phyloP scores from a whole-genome alignment of 1,139 yeast species.

The Pneumocystis canis region DNA sequence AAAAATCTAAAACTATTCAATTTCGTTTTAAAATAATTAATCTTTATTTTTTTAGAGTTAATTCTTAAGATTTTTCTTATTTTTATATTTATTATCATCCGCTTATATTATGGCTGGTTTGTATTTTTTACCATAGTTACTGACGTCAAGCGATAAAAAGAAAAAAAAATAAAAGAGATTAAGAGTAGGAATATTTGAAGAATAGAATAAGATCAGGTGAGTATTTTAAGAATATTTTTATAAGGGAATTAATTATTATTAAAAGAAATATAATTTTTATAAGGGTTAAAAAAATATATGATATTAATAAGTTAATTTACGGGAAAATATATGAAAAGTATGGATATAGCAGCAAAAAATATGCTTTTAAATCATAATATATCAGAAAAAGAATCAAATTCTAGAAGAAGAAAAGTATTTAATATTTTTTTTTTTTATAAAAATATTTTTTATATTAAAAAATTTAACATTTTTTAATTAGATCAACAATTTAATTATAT shows the following conservation, averaged over 20 bases:
- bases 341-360: neutral
- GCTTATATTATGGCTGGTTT: constrained; percentile 1
- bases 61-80: neutral
- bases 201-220: neutral
- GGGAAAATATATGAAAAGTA: neutral
- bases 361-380: neutral
- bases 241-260: too few relatives aligned
- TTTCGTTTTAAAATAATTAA: too few relatives aligned
- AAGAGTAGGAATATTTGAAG: neutral
- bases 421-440: neutral
- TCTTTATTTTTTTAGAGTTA: neutral
- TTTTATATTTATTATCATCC: neutral
- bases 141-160: neutral
- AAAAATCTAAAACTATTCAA: too few relatives aligned
- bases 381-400: neutral
- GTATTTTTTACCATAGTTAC: neutral
- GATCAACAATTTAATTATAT: neutral
- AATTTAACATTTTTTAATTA: neutral
- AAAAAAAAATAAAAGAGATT: neutral
- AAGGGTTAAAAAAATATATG: too few relatives aligned
- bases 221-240: neutral
- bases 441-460: neutral
- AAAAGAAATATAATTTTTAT: too few relatives aligned
- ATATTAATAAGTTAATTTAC: neutral
- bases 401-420: neutral